Conservation (phyloP, 768 basidiomycete genomes). For the Pleurotus ostreatus region DNA sequence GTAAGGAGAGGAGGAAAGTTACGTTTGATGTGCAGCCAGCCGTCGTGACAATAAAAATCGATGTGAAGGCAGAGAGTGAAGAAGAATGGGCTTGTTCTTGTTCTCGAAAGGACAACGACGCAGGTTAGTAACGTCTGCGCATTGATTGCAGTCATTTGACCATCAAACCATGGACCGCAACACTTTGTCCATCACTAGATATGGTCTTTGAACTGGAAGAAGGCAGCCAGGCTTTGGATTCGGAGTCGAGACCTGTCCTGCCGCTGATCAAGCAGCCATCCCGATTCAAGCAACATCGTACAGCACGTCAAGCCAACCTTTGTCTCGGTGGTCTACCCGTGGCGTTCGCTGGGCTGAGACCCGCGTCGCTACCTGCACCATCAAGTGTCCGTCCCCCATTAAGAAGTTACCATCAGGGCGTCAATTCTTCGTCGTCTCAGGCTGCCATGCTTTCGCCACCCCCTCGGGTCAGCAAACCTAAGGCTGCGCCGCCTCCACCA, state of each 20-base stretch:
- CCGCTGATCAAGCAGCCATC: slow-evolving; percentile 41
- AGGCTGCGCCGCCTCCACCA: not conserved
- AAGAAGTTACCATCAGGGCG: slow-evolving; percentile 30
- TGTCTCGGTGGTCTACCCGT: slow-evolving; percentile 39
- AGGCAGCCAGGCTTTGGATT: slow-evolving; percentile 23
- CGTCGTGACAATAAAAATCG: slow-evolving; percentile 41
- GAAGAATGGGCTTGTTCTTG: slow-evolving; percentile 21
- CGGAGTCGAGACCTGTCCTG: slow-evolving; percentile 29
- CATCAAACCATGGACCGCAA: not conserved
- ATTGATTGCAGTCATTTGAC: not conserved
- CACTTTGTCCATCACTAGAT: slow-evolving; percentile 31
- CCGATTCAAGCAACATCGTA: slow-evolving; percentile 26
- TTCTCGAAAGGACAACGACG: slow-evolving; percentile 23
- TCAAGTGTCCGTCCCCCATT: slow-evolving; percentile 46
- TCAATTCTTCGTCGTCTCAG: slow-evolving; percentile 19
- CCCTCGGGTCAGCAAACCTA: slow-evolving; percentile 19
- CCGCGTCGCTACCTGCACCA: slow-evolving; percentile 64
- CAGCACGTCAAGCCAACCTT: slow-evolving; percentile 24
- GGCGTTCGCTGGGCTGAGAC: slow-evolving; percentile 57
- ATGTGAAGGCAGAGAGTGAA: slow-evolving; percentile 27
- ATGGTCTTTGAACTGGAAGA: slow-evolving; percentile 72
- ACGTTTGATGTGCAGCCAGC: slow-evolving; percentile 69
- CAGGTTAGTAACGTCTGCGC: slow-evolving; percentile 36
- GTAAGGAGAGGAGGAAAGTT: slow-evolving; percentile 62
- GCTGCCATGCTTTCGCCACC: slow-evolving; percentile 17